A percentile compares a stretch with the other conserved stretches of the same genome.
Evolutionary conservation across 2,329 filamentous ascomycete genomes (phyloP).

Genomic region (Fusarium albosuccineum): DNA sequence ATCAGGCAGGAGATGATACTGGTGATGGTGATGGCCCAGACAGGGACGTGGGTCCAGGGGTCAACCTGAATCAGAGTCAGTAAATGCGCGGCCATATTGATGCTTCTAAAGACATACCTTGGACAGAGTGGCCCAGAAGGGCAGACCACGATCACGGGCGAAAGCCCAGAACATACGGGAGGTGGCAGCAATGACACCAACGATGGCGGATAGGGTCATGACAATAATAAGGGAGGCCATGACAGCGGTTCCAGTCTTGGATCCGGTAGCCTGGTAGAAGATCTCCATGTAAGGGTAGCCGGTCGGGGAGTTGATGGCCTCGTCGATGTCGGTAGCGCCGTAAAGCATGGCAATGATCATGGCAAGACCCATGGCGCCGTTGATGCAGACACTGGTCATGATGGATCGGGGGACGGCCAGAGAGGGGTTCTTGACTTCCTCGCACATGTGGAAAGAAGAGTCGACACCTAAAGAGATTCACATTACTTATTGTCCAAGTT

Average conservation of each 20-base stretch:
- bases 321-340: constrained; percentile 39
- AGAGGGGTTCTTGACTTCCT: constrained; percentile 41
- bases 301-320: constrained; percentile 35
- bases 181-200: constrained; percentile 42
- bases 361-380: constrained; percentile 36
- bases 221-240: constrained; percentile 39
- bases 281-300: constrained; percentile 43
- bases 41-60: constrained; percentile 36
- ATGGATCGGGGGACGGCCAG: constrained; percentile 40
- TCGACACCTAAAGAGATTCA: constrained; percentile 28
- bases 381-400: constrained; percentile 39
- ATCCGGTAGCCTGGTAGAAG: constrained; percentile 42
- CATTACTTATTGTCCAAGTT: constrained; percentile 3
- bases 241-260: constrained; percentile 30
- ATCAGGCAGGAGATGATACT: constrained; percentile 41
- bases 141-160: constrained; percentile 36
- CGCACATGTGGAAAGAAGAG: constrained; percentile 44
- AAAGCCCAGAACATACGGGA: constrained; percentile 44
- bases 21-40: constrained; percentile 39
- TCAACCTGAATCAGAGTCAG: constrained; percentile 33
- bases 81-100: fast-evolving
- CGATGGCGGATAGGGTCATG: constrained; percentile 41
- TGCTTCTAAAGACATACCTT: constrained; percentile 15
- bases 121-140: constrained; percentile 35
- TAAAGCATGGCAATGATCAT: constrained; percentile 46